A percentile compares a stretch with the other conserved stretches of the same genome.
Conservation (phyloP, 140 eudicot species). For the Senecio squalidus region DNA sequence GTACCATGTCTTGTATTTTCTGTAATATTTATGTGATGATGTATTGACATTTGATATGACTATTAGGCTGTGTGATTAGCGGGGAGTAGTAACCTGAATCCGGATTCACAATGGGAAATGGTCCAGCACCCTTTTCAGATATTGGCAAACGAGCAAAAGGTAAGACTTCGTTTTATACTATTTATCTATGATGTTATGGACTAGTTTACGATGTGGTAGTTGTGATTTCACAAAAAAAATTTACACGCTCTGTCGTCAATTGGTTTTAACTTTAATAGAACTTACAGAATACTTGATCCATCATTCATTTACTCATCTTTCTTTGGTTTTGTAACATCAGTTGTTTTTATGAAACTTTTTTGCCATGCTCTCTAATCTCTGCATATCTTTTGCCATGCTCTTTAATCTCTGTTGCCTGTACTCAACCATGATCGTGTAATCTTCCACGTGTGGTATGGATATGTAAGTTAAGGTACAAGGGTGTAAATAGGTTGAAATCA, state of each 20-base stretch:
- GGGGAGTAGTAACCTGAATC: slow-evolving; percentile 15
- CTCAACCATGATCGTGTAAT: not conserved
- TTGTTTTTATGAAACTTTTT: not conserved
- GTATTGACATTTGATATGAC: slow-evolving; percentile 7
- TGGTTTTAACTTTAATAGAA: not conserved
- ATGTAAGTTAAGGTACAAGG: not conserved
- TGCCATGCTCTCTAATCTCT: no score
- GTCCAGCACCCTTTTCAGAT: slow-evolving; percentile 81
- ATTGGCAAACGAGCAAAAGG: slow-evolving; percentile 90
- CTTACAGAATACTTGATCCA: not conserved
- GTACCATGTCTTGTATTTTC: slow-evolving; percentile 2
- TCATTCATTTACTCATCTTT: not conserved
- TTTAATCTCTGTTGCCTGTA: no score
- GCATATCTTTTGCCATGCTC: no score
- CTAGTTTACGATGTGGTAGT: not conserved
- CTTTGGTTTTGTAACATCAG: not conserved
- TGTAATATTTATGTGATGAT: slow-evolving; percentile 2
- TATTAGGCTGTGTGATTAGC: slow-evolving; percentile 36
- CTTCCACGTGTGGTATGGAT: not conserved
- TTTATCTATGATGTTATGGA: not conserved
- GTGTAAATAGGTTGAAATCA: not conserved
- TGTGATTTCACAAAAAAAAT: not conserved
- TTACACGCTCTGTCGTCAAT: not conserved
- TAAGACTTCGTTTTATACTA: slow-evolving; percentile 3
- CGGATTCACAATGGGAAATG: slow-evolving; percentile 41